Conservation (phyloP, 2,329 filamentous ascomycete species). For the Fusarium tanahbumbuense region DNA sequence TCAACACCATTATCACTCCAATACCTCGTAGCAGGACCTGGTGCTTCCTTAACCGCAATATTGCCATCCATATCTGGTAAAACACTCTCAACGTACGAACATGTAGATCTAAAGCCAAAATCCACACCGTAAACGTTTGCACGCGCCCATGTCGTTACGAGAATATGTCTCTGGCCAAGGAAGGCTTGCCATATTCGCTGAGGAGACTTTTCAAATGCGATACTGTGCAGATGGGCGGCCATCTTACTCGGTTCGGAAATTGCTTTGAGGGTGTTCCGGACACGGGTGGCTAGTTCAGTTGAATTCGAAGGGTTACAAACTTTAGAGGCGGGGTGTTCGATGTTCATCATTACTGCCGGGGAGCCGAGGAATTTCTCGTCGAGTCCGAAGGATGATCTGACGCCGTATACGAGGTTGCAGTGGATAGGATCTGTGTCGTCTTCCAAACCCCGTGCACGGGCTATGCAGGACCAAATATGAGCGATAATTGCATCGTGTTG, state of each 20-base stretch:
- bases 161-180: slow-evolving; percentile 38
- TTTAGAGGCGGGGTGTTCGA: slow-evolving; percentile 26
- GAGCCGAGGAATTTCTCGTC: slow-evolving; percentile 36
- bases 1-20: slow-evolving; percentile 45
- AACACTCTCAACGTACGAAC: slow-evolving; percentile 40
- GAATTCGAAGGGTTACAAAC: neutral
- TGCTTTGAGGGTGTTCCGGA: slow-evolving; percentile 33
- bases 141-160: slow-evolving; percentile 45
- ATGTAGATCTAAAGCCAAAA: slow-evolving; percentile 35
- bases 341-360: slow-evolving; percentile 42
- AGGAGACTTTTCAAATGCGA: slow-evolving; percentile 42
- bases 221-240: slow-evolving; percentile 30
- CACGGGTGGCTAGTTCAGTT: neutral
- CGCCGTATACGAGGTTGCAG: slow-evolving; percentile 41
- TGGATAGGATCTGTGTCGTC: slow-evolving; percentile 22
- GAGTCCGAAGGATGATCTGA: slow-evolving; percentile 28
- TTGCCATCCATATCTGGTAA: slow-evolving; percentile 40
- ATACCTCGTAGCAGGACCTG: neutral
- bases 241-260: slow-evolving; percentile 14
- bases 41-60: slow-evolving; percentile 44
- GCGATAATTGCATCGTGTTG: slow-evolving; percentile 42
- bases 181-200: slow-evolving; percentile 47
- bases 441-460: slow-evolving; percentile 31
- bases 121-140: slow-evolving; percentile 44
- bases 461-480: slow-evolving; percentile 45